Conservation (phyloP, 2,329 filamentous ascomycete species). For the Aspergillus nomiae region DNA sequence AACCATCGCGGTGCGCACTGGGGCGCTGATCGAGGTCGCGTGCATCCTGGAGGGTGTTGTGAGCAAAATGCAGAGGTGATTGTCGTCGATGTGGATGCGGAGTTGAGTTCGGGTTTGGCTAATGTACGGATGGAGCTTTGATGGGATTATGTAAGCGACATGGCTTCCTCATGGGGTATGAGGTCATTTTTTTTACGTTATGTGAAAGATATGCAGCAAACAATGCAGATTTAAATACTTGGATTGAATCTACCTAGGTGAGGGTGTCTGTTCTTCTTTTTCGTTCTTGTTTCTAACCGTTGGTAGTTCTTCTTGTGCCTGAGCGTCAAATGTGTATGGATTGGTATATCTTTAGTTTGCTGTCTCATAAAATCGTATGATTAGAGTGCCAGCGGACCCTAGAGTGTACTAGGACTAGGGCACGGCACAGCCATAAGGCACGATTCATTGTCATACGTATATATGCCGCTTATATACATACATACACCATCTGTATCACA, state of each 20-base stretch:
- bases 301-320: not conserved
- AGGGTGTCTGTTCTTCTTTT: too few species aligned
- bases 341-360: too few species aligned
- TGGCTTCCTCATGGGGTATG: not conserved
- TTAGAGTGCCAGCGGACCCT: too few species aligned
- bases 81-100: slow-evolving; percentile 14
- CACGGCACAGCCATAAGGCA: too few species aligned
- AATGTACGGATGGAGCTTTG: slow-evolving; percentile 11
- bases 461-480: too few species aligned
- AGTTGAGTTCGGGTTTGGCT: not conserved
- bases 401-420: too few species aligned
- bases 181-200: slow-evolving; percentile 7
- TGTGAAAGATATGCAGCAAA: not conserved
- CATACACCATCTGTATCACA: not conserved
- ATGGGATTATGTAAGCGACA: slow-evolving; percentile 24
- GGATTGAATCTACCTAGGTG: not conserved
- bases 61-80: slow-evolving; percentile 16
- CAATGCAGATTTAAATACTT: not conserved
- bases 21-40: slow-evolving; percentile 28
- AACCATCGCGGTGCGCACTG: slow-evolving; percentile 37
- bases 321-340: not conserved
- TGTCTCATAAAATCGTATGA: too few species aligned
- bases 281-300: too few species aligned
- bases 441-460: too few species aligned
- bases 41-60: slow-evolving; percentile 26